A percentile compares a stretch with the other conserved stretches of the same genome.
These are phyloP conservation scores for Aspergillus pseudotamarii DNA, from an alignment of 2,329 filamentous ascomycete genomes.

Conservation along the genomic window DNA sequence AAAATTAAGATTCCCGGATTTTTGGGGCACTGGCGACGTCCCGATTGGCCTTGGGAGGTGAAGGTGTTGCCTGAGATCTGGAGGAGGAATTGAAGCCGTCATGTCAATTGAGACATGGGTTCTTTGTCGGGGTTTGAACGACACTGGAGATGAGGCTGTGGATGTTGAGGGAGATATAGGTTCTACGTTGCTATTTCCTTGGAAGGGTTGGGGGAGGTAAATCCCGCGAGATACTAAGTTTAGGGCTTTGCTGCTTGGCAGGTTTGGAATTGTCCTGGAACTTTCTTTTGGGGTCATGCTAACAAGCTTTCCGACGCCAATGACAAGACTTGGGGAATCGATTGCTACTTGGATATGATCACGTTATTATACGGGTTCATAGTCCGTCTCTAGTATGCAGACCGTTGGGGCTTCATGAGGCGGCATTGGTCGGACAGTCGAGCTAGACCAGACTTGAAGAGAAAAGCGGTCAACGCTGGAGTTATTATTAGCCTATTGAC, in stretches of 20 bases:
- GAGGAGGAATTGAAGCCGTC: neutral
- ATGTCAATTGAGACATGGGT: neutral
- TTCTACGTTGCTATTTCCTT: too few relatives aligned
- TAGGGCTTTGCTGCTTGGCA: neutral
- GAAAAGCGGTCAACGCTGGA: neutral
- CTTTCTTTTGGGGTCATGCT: neutral
- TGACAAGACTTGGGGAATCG: too few relatives aligned
- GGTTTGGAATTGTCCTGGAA: neutral
- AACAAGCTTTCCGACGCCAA: neutral
- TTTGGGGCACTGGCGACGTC: neutral
- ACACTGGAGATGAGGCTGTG: too few relatives aligned
- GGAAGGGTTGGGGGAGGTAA: too few relatives aligned
- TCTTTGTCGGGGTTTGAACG: neutral
- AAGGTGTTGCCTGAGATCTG: neutral
- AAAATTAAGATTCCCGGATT: neutral
- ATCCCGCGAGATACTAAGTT: too few relatives aligned
- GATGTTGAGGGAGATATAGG: too few relatives aligned
- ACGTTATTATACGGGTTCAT: neutral
- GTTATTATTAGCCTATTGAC: neutral
- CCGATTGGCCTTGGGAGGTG: neutral
- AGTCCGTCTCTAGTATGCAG: neutral
- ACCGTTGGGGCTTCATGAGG: neutral
- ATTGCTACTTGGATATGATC: neutral
- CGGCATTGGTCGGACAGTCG: neutral
- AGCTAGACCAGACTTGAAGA: neutral